Evolutionary conservation across 2,329 filamentous ascomycete species (phyloP), one percentile per base, ranked within the genome.

Genomic region (Polytolypa hystricis): DNA sequence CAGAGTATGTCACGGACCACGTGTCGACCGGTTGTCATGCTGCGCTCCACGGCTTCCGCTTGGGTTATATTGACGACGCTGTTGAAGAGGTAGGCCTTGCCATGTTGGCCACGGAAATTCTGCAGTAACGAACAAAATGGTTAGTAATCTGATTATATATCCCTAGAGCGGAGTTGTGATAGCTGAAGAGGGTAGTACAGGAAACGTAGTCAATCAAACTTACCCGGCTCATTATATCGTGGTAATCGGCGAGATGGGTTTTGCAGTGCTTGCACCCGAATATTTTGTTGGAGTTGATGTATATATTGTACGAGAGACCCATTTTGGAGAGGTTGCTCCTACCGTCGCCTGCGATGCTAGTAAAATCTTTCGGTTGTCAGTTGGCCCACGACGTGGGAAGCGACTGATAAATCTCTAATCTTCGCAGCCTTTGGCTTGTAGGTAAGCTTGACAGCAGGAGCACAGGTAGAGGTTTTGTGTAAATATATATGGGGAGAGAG

Each of bases 81-180:
- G 64, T 89, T 83, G 71, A 98, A 96, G 47, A 98, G 80, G 64
- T 87, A 98, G 38, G 91, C 91, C 66, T 96, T 96, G 57, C 91
- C 91, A 61, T 96, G 89, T 61, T 96, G 89, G 53, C 91, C 91
- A 44, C 91, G 85, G 69, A 98, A 98, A 66, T 93, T 95, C 86
- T 96, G 59, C 25, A 27, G 15, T 11, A 19, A 19, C 5, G 41
- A 32, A 37, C 12, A 16, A 26, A 20, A 5, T 11, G 21, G 33
- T 40, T 26, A 37, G 32, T 26, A 16, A 39, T 46, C 16, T 47
- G 21, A 27, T n/a, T n/a, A n/a, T n/a, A n/a, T 30, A 37, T 33
- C 12, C 9, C 15, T 18, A 25, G 33, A 36, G 18, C 27, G 36
- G 25, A 35, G 30, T 12, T 5, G 19, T 12, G 29, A 10, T 32